Percentiles rank a stretch among this genome's conserved stretches.
Conservation (phyloP, 2,329 filamentous ascomycete genomes). For the Paraphaeosphaeria sporulosa region DNA sequence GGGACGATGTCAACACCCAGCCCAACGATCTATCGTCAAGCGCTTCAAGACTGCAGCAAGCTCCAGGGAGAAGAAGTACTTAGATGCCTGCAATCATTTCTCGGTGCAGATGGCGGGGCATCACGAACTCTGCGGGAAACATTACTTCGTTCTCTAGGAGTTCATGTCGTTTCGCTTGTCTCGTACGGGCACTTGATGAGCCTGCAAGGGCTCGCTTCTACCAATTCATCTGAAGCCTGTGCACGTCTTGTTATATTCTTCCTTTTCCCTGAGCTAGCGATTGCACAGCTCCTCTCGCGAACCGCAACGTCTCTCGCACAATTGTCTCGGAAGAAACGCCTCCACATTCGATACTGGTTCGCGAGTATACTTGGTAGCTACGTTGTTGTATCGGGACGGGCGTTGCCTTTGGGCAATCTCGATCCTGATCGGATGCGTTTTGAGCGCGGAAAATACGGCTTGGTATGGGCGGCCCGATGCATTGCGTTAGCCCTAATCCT, state of each 20-base stretch:
- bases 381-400: not conserved
- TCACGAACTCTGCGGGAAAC: conserved; percentile 5
- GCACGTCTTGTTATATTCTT: not conserved
- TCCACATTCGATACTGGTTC: not conserved
- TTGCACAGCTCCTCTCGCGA: not conserved
- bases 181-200: conserved; percentile 9
- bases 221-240: not conserved
- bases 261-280: not conserved
- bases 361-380: not conserved
- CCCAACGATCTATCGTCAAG: conserved; percentile 8
- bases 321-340: not conserved
- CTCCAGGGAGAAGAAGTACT: conserved; percentile 1
- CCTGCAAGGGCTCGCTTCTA: conserved; percentile 4
- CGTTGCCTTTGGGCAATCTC: not conserved
- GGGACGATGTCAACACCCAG: not conserved
- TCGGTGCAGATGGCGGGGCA: not conserved
- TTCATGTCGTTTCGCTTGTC: conserved; percentile 4
- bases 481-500: not conserved
- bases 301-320: not conserved
- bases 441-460: not conserved
- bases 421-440: not conserved
- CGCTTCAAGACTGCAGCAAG: not conserved
- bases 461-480: not conserved
- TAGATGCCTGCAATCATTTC: not conserved
- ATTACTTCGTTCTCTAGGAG: not conserved